Conservation (phyloP, 257 asterid genomes). For the Solanum virginianum region DNA sequence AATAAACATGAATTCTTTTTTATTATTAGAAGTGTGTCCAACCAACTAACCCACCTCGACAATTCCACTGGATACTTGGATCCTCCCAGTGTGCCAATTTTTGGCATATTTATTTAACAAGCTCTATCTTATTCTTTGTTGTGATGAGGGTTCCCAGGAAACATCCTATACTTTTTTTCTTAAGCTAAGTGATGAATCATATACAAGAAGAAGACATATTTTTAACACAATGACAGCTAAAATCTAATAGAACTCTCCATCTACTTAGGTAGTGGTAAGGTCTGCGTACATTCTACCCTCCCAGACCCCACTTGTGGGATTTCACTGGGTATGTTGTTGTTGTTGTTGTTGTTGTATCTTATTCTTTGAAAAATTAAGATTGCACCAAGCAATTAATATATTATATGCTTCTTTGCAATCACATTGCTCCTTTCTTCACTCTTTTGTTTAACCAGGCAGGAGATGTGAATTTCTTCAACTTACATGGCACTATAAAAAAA, state of each 20-base stretch:
- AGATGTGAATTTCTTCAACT: neutral
- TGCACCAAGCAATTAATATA: neutral
- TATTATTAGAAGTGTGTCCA: neutral
- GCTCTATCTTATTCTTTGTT: neutral
- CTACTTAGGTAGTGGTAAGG: too few relatives aligned
- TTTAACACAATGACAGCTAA: too few relatives aligned
- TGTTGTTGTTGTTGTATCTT: too few relatives aligned
- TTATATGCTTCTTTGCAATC: neutral
- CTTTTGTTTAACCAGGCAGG: neutral
- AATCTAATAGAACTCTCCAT: too few relatives aligned
- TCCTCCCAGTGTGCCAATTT: neutral
- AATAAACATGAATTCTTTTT: neutral
- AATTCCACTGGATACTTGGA: neutral
- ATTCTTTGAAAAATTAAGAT: neutral
- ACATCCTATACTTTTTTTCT: too few relatives aligned
- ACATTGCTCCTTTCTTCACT: neutral
- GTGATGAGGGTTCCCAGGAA: too few relatives aligned
- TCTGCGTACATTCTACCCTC: too few relatives aligned
- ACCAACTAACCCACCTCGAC: neutral
- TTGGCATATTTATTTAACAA: neutral
- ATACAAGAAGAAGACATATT: too few relatives aligned
- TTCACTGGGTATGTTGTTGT: too few relatives aligned
- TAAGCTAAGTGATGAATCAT: too few relatives aligned
- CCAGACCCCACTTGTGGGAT: too few relatives aligned
- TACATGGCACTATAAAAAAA: neutral